Conservation (phyloP, 768 basidiomycete genomes). For the Boletus insuetus region DNA sequence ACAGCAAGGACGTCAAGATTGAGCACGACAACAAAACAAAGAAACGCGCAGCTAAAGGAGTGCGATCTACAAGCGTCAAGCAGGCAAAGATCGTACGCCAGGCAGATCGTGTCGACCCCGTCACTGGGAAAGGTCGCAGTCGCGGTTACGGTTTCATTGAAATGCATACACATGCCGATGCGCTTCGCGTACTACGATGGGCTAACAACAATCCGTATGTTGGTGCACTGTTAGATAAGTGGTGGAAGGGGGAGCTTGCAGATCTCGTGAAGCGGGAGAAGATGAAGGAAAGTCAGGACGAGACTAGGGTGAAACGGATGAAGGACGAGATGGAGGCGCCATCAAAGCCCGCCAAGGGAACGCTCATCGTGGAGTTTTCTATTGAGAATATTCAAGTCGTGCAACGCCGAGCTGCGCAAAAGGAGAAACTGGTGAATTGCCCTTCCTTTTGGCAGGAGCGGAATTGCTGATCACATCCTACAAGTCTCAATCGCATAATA, state of each 20-base stretch:
- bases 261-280: constrained; percentile 58
- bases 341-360: constrained; percentile 41
- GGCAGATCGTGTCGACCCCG: constrained; percentile 80
- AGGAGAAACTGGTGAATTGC: constrained; percentile 32
- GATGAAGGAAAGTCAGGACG: constrained; percentile 44
- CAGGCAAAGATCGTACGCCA: constrained; percentile 94
- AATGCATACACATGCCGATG: constrained; percentile 83
- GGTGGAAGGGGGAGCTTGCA: constrained; percentile 82
- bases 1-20: constrained; percentile 26
- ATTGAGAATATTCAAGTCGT: constrained; percentile 94
- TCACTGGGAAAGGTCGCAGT: constrained; percentile 83
- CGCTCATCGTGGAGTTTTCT: constrained; percentile 91
- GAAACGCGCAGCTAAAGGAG: constrained; percentile 21
- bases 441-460: neutral
- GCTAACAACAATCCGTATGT: constrained; percentile 85
- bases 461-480: neutral
- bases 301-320: constrained; percentile 53
- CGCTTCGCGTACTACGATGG: constrained; percentile 88
- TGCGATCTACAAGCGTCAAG: constrained; percentile 55
- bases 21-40: constrained; percentile 23
- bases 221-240: constrained; percentile 60
- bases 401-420: constrained; percentile 62
- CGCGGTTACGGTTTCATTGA: constrained; percentile 97
- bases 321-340: constrained; percentile 48
- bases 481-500: constrained; percentile 6